Evolutionary conservation across 2,329 filamentous ascomycete species (phyloP), one percentile per base, ranked within the genome.

Genomic region (Aspergillus sojae): DNA sequence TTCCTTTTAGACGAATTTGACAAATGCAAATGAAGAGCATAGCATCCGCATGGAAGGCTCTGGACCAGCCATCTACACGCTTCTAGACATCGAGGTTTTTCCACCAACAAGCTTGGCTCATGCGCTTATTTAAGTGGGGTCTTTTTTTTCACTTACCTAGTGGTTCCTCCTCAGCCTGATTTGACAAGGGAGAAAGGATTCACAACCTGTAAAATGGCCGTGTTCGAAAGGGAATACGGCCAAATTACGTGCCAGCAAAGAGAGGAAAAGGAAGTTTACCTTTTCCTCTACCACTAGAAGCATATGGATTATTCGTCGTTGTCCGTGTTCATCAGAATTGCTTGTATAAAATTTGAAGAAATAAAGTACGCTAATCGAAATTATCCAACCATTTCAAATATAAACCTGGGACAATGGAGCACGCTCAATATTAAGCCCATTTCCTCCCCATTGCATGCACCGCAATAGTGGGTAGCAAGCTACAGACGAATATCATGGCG

Each of bases 401-500:
- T 19, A 7, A 41, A 41, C 16, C 36, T 36, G 1, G 16, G 36
- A 41, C 19, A n/a, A 41, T 41, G 19, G 6, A 41, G 39, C 7
- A 41, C 19, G 39, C 39, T 41, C 14, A n/a, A 41, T n/a, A n/a
- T 41, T n/a, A 14, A 41, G 16, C 39, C 68, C 66, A 70, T 46
- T 61, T 66, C 26, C 34, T 57, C 30, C 66, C 68, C 9, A 53
- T 30, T 16, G 53, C 52, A 54, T 68, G 68, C 19, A 70, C 28
- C 5, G 61, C 41, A 55, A 68, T 58, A 4, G 63, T 56, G 7
- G 63, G 61, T 36, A 70, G 30, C 26, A 70, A 63, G 26, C 68
- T 65, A 30, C 67, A 67, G 23, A 62, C 61, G n/a, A 70, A 68
- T 61, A 77, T 68, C 36, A 78, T 57, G 9, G 68, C 75, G 43